Evolutionary conservation across 2,329 filamentous ascomycete genomes (phyloP).

Genomic region (Ceratocystiopsis minuta): DNA sequence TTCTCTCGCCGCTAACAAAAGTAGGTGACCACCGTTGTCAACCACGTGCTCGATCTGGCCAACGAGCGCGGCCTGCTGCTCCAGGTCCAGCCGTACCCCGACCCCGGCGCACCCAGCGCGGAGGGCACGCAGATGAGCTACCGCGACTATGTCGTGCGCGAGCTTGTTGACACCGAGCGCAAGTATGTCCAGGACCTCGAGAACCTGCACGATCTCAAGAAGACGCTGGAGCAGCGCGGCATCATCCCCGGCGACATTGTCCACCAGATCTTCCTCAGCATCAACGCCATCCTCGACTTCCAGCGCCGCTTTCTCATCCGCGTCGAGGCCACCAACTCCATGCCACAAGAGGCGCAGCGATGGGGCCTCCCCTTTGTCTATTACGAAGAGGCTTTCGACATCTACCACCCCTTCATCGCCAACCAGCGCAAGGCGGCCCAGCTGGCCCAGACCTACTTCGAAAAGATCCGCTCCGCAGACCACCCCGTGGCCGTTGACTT

Average conservation of each 20-base stretch:
- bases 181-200: slow-evolving; percentile 97
- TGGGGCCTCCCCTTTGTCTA: slow-evolving; percentile 87
- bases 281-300: slow-evolving; percentile 88
- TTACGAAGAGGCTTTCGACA: slow-evolving; percentile 73
- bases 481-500: slow-evolving; percentile 72
- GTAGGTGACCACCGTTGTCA: slow-evolving; percentile 77
- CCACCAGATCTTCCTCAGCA: slow-evolving; percentile 90
- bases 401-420: slow-evolving; percentile 93
- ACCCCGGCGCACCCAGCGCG: slow-evolving; percentile 30
- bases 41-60: slow-evolving; percentile 74
- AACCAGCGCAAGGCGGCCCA: slow-evolving; percentile 85
- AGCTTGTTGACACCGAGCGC: slow-evolving; percentile 84
- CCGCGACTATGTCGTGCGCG: slow-evolving; percentile 74
- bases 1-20: background rate
- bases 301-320: slow-evolving; percentile 88
- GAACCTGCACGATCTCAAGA: slow-evolving; percentile 82
- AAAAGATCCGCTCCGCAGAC: slow-evolving; percentile 62
- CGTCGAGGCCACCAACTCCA: slow-evolving; percentile 85
- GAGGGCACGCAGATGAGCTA: slow-evolving; percentile 53
- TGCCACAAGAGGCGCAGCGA: slow-evolving; percentile 58
- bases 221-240: slow-evolving; percentile 71
- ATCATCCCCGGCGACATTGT: slow-evolving; percentile 77
- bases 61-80: slow-evolving; percentile 59
- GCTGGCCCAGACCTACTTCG: slow-evolving; percentile 68
- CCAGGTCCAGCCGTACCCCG: slow-evolving; percentile 38